Evolutionary conservation across 108 stramenopile genomes (phyloP).

Genomic region (Cyclotella sp.): DNA sequence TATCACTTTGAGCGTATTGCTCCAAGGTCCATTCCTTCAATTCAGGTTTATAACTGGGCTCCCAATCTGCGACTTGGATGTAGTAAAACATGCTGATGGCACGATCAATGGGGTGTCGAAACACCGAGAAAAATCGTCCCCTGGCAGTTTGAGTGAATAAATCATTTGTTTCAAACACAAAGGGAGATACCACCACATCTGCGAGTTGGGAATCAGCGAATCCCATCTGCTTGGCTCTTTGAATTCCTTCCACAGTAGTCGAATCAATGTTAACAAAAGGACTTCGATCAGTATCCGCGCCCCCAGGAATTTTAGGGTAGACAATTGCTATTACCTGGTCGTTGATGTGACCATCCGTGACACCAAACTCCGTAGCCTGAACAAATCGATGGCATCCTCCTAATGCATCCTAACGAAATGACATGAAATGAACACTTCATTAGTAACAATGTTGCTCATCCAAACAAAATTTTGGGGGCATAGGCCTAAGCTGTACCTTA

Average conservation of each 20-base stretch:
- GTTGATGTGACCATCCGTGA: slow-evolving; percentile 61
- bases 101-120: slow-evolving; percentile 67
- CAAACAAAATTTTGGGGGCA: too few relatives aligned
- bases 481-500: slow-evolving; percentile 16
- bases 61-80: slow-evolving; percentile 58
- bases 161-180: slow-evolving; percentile 62
- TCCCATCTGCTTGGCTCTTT: slow-evolving; percentile 59
- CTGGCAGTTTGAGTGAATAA: slow-evolving; percentile 56
- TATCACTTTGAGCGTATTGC: slow-evolving; percentile 54
- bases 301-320: slow-evolving; percentile 56
- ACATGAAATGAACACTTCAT: too few relatives aligned
- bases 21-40: slow-evolving; percentile 61
- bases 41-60: slow-evolving; percentile 63
- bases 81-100: slow-evolving; percentile 67
- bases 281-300: slow-evolving; percentile 47
- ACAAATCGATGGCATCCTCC: slow-evolving; percentile 63
- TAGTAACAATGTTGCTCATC: too few relatives aligned
- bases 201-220: slow-evolving; percentile 66
- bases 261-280: slow-evolving; percentile 71
- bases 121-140: slow-evolving; percentile 62
- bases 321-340: slow-evolving; percentile 63
- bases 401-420: slow-evolving; percentile 34
- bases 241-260: slow-evolving; percentile 62
- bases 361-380: slow-evolving; percentile 63
- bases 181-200: slow-evolving; percentile 62